Base-by-base conservation (phyloP, 306 rosid species). In the Alnus rubra region DNA sequence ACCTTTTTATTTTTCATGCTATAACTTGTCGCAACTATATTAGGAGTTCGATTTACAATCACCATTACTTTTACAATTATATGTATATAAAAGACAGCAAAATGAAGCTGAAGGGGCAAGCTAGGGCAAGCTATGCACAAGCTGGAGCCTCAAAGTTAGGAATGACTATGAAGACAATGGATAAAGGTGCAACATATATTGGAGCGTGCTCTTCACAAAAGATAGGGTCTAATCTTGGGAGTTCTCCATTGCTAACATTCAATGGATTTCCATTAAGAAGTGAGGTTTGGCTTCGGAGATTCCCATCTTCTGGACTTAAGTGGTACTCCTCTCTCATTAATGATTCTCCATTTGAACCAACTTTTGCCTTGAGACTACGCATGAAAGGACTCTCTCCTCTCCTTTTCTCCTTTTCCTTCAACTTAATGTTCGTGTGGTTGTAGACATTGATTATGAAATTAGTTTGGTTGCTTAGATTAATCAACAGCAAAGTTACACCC, bases 381-480 rank as follows among this genome's bases (percentile, higher is more conserved):
- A 23, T 23, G 28, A 23, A 23, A 23, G 28, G 28, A 23, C 28
- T 23, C 28, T 23, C 28, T 23, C 28, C 28, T 23, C 28, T 23
- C 28, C 28, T 23, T 23, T 23, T 23, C 28, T 23, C 28, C 28
- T 23, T 23, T 23, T 23, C 28, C 28, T 23, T 23, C 28, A 23
- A 23, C 28, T 23, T 23, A 23, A 23, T 23, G 28, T 23, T 23
- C 28, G 48, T 55, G 7, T 77, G 72, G 8, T 85, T 91, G 75
- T 75, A 71, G 71, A 85, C 76, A n/a, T 56, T 72, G 75, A 87
- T 82, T 71, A 55, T 54, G 86, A 92, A 90, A 56, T 76, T 74
- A 5, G 97, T 89, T 78, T 85, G 88, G 2, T 90, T 91, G 91
- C 97, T 95, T 13, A 95, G 74, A 77, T 95, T 95, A 80, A 95